Percentiles rank a stretch among this genome's conserved stretches.
Conservation (phyloP, 1,284 basidiomycete genomes). For the Cryptococcus amylolentus region DNA sequence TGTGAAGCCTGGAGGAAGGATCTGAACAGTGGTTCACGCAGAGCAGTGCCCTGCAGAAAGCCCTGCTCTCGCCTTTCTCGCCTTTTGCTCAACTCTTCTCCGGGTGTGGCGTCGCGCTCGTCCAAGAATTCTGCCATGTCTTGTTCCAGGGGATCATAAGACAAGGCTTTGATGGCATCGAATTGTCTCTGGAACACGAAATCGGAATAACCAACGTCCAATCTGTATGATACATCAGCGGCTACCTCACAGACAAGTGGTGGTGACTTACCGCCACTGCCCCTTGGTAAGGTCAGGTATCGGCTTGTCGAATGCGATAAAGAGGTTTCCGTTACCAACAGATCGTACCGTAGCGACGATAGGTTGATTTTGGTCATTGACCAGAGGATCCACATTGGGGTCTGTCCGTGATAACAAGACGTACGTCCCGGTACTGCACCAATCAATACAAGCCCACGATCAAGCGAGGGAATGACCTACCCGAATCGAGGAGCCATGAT, state of each 20-base stretch:
- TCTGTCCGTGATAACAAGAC: constrained; percentile 18
- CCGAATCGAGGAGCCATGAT: background rate
- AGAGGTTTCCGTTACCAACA: constrained; percentile 52
- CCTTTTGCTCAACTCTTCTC: constrained; percentile 28
- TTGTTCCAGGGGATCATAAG: constrained; percentile 57
- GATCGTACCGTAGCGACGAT: constrained; percentile 60
- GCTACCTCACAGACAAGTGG: background rate
- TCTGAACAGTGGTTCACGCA: constrained; percentile 64
- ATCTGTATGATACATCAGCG: constrained; percentile 34
- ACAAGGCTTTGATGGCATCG: constrained; percentile 61
- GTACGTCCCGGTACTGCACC: constrained; percentile 13
- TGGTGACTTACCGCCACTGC: constrained; percentile 57
- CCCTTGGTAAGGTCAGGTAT: constrained; percentile 51
- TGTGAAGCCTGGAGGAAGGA: constrained; percentile 40
- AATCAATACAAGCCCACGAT: background rate
- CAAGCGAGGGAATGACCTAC: background rate
- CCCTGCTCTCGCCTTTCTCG: constrained; percentile 51
- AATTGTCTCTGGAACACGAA: constrained; percentile 68
- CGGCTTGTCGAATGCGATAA: constrained; percentile 58
- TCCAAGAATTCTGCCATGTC: constrained; percentile 33
- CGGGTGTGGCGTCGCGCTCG: background rate
- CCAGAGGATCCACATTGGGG: constrained; percentile 12
- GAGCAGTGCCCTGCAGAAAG: constrained; percentile 63
- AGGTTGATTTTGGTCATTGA: constrained; percentile 41
- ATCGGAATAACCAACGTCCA: constrained; percentile 69